Percentiles rank a stretch among this genome's conserved stretches.
These are phyloP conservation scores for Oleoguttula mirabilis DNA, from an alignment of 495 filamentous ascomycete genomes.

Conservation along the genomic window DNA sequence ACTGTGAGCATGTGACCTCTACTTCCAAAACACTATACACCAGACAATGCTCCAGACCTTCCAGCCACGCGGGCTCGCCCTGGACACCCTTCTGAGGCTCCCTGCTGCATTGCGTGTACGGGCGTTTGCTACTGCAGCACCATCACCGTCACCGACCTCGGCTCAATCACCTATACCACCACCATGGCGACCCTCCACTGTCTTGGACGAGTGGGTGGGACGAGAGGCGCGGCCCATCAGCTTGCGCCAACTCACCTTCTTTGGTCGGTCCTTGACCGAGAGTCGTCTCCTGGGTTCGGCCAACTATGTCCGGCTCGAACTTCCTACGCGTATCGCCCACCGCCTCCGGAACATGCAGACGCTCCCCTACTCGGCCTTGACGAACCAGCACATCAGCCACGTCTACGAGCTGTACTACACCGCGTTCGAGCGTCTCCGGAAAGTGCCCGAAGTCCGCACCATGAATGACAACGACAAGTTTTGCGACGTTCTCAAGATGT, in stretches of 20 bases:
- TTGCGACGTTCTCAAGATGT: constrained; percentile 67
- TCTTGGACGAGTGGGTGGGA: constrained; percentile 87
- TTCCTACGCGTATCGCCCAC: constrained; percentile 75
- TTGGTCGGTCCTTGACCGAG: constrained; percentile 83
- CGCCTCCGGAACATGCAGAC: constrained; percentile 95
- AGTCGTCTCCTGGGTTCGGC: constrained; percentile 80
- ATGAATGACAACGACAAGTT: constrained; percentile 84
- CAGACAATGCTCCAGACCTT: no score
- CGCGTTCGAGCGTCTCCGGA: constrained; percentile 82
- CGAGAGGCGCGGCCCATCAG: constrained; percentile 77
- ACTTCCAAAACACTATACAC: no score
- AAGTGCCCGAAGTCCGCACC: constrained; percentile 68
- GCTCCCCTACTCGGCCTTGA: constrained; percentile 87
- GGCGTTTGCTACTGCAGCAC: constrained; percentile 2
- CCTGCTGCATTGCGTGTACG: constrained; percentile 2
- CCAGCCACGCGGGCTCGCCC: no score
- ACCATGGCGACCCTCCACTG: constrained; percentile 36
- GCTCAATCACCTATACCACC: constrained; percentile 29
- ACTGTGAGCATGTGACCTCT: no score
- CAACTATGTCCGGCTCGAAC: constrained; percentile 91
- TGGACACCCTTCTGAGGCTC: no score
- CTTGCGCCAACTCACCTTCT: constrained; percentile 86
- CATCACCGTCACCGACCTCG: neutral
- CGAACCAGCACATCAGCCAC: constrained; percentile 84
- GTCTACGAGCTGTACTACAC: constrained; percentile 96